Base-by-base conservation (phyloP, 2,329 filamentous ascomycete species). In the Gnomoniopsis smithogilvyi region DNA sequence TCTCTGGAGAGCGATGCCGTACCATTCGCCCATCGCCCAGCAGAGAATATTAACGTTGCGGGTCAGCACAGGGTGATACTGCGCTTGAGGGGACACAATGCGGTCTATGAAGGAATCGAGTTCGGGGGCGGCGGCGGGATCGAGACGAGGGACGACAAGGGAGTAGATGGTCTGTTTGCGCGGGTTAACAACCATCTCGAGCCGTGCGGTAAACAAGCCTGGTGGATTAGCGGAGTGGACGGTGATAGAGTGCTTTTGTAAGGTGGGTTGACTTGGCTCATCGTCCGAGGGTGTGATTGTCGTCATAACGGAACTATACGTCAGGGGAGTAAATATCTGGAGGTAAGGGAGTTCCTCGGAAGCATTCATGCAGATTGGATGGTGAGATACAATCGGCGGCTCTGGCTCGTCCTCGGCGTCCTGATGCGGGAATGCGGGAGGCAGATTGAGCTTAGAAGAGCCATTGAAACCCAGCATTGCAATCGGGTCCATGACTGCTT, bases 1-100 rank as follows among this genome's bases (percentile, higher is more conserved):
- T 8, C 88, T 76, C 55, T 80, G 78, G 10, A 80, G 73, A 0
- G 86, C 83, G 1, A 87, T 70, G 2, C 86, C 82, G 62, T 86
- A 79, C 84, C 88, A 91, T 53, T 88, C 85, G 14, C 80, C 80
- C 78, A 91, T 85, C 0, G 86, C 87, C 86, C 87, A 91, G 4
- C 80, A 80, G 0, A 88, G 66, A 6, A 86, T 78, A 21, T 80
- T 80, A 0, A 90, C 70, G 61, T 91, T 88, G 38, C 77, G 76
- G 8, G 76, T 74, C 62, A 83, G 72, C 0, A 76, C 76, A n/a
- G 77, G 77, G 36, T 72, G 57, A 4, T 56, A 38, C 1, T 50
- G 49, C 10, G 67, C 70, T 62, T 72, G 15, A 3, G 24, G 34
- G 48, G 66, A 59, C 1, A 74, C 60, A 11, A 84, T 66, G 51